A percentile compares a stretch with the other conserved stretches of the same genome.
Conservation (phyloP, 2,329 filamentous ascomycete species). For the Diaporthe amygdali region DNA sequence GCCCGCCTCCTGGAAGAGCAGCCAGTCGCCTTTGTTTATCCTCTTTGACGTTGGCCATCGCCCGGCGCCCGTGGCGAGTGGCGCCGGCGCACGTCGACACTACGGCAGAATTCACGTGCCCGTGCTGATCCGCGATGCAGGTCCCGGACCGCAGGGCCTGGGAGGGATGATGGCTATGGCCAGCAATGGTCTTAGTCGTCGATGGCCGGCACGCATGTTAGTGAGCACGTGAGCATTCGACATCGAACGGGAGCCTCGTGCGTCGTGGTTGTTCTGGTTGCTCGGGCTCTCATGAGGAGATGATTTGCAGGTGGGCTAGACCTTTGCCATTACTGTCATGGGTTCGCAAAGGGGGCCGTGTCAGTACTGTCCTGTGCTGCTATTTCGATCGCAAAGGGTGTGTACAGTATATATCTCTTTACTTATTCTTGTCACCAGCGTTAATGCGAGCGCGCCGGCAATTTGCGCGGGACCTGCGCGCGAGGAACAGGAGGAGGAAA, state of each 20-base stretch:
- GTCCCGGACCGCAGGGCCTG: not conserved
- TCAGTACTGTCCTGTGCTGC: not conserved
- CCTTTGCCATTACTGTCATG: not conserved
- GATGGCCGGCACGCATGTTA: not conserved
- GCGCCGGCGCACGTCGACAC: not conserved
- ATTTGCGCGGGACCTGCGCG: not conserved
- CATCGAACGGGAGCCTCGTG: not conserved
- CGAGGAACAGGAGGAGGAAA: not conserved
- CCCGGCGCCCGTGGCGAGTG: not conserved
- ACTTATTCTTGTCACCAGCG: not conserved
- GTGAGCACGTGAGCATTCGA: not conserved
- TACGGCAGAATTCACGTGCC: not conserved
- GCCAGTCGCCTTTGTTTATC: not conserved
- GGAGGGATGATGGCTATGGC: not conserved
- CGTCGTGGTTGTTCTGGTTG: not conserved
- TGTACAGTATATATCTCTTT: not conserved
- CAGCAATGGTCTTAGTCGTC: not conserved
- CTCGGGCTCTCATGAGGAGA: not conserved
- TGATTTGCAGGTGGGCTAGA: not conserved
- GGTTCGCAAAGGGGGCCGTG: not conserved
- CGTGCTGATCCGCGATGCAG: not conserved
- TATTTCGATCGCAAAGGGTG: not conserved
- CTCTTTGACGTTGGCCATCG: not conserved
- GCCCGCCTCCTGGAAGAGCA: not conserved
- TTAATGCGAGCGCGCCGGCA: constrained; percentile 7